Evolutionary conservation across 2,329 filamentous ascomycete genomes (phyloP).

Genomic region (Neonectria ditissima): DNA sequence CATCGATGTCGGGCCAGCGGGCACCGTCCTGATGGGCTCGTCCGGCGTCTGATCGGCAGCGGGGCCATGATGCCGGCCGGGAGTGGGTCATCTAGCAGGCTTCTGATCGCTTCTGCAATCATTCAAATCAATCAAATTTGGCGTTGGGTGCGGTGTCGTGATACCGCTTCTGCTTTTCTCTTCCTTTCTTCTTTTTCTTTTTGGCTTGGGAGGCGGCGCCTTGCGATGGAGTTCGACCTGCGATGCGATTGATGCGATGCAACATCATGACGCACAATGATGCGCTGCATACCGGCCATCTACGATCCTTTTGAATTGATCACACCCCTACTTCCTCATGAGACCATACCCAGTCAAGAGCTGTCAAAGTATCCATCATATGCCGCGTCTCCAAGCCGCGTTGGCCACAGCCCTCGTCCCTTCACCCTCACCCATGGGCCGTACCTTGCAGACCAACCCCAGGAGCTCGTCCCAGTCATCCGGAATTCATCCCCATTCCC

Average conservation of each 20-base stretch:
- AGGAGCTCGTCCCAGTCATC: conserved; percentile 4
- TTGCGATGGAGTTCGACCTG: not conserved
- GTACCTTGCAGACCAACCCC: conserved; percentile 19
- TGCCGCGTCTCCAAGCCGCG: not conserved
- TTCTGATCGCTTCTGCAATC: not conserved
- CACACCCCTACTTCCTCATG: not conserved
- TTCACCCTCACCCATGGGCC: not conserved
- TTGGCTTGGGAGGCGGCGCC: not conserved
- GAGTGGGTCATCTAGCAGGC: not conserved
- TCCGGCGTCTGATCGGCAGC: conserved; percentile 31
- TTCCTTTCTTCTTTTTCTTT: too few relatives aligned
- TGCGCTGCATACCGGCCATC: not conserved
- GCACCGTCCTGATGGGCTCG: conserved; percentile 40
- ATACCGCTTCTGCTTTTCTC: conserved; percentile 1
- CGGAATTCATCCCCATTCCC: conserved; percentile 6
- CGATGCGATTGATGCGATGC: not conserved
- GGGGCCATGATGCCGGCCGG: conserved; percentile 4
- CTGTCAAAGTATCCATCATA: not conserved
- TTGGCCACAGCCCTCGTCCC: not conserved
- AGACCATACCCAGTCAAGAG: not conserved
- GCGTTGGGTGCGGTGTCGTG: conserved; percentile 19
- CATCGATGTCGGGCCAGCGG: conserved; percentile 44
- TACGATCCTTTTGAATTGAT: not conserved
- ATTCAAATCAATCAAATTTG: conserved; percentile 5
- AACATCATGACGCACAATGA: not conserved